Percentiles rank a stretch among this genome's conserved stretches.
These are phyloP conservation scores for Penicillium polonicum DNA, from an alignment of 2,329 filamentous ascomycete species.

Conservation along the genomic window DNA sequence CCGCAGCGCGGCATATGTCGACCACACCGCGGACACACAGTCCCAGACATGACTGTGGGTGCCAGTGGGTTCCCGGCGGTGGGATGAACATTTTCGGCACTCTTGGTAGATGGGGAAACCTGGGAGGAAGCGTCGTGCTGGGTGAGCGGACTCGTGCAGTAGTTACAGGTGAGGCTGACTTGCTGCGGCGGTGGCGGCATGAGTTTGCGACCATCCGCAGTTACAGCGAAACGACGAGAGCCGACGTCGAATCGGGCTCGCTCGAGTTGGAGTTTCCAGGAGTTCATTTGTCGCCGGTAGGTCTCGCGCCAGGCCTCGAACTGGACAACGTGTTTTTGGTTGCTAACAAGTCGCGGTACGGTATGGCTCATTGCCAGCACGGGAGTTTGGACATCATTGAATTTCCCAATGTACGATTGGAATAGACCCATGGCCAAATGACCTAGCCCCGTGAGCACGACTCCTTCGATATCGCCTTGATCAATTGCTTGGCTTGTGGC, in stretches of 20 bases:
- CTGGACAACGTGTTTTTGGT: slow-evolving; percentile 51
- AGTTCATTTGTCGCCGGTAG: slow-evolving; percentile 61
- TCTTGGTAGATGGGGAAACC: slow-evolving; percentile 25
- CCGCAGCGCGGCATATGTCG: slow-evolving; percentile 63
- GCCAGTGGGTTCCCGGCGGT: slow-evolving; percentile 39
- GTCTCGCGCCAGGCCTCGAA: slow-evolving; percentile 62
- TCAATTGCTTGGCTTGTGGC: slow-evolving; percentile 52
- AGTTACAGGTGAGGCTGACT: slow-evolving; percentile 58
- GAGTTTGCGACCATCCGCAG: slow-evolving; percentile 50
- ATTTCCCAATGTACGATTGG: slow-evolving; percentile 59
- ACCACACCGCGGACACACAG: slow-evolving; percentile 61
- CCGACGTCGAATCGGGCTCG: slow-evolving; percentile 60
- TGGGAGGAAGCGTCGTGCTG: slow-evolving; percentile 42
- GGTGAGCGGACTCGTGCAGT: slow-evolving; percentile 59
- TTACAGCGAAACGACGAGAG: slow-evolving; percentile 53
- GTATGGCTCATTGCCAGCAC: slow-evolving; percentile 60
- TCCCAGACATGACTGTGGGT: slow-evolving; percentile 45
- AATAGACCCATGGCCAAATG: slow-evolving; percentile 60
- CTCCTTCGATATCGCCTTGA: slow-evolving; percentile 60
- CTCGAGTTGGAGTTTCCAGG: slow-evolving; percentile 60
- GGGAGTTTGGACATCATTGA: slow-evolving; percentile 62
- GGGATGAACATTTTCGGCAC: slow-evolving; percentile 36
- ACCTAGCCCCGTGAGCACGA: slow-evolving; percentile 61
- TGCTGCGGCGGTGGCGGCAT: slow-evolving; percentile 53
- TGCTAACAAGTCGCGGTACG: slow-evolving; percentile 58